A percentile compares a stretch with the other conserved stretches of the same genome.
Conservation (phyloP, 2,329 filamentous ascomycete genomes). For the Ceratocystis ficicola region DNA sequence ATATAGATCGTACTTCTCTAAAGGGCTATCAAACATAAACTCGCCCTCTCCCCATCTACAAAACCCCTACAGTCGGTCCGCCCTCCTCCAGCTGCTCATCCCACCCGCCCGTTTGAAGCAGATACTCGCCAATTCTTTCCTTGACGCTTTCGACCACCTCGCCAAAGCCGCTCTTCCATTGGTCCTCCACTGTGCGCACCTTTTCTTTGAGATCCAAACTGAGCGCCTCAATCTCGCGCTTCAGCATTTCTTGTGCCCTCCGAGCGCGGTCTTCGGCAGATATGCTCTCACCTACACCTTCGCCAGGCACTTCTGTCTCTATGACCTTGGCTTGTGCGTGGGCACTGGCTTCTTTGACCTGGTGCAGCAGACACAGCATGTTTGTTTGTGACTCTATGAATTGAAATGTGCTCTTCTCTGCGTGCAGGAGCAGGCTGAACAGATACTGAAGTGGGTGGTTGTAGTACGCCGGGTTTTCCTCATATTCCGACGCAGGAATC, state of each 20-base stretch:
- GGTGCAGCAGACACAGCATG: constrained; percentile 75
- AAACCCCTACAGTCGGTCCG: constrained; percentile 35
- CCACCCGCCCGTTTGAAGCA: constrained; percentile 74
- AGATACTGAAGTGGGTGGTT: constrained; percentile 81
- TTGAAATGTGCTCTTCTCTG: constrained; percentile 86
- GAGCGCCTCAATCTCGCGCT: constrained; percentile 56
- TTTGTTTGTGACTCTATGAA: constrained; percentile 95
- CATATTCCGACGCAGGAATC: constrained; percentile 66
- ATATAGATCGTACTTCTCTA: background rate
- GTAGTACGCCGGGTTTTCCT: constrained; percentile 74
- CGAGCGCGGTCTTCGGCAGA: constrained; percentile 30
- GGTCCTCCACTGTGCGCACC: constrained; percentile 76
- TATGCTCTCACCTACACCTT: constrained; percentile 29
- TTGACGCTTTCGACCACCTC: constrained; percentile 61
- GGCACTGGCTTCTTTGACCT: constrained; percentile 71
- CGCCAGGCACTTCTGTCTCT: constrained; percentile 43
- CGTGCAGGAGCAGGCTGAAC: constrained; percentile 70
- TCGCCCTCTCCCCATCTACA: constrained; percentile 26
- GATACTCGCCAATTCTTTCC: constrained; percentile 57
- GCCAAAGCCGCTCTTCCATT: constrained; percentile 82
- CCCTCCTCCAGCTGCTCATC: constrained; percentile 59
- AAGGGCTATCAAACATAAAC: constrained; percentile 12
- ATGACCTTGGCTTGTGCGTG: constrained; percentile 54
- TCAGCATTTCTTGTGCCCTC: constrained; percentile 44
- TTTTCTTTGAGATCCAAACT: constrained; percentile 89